Percentiles rank a stretch among this genome's conserved stretches.
phyloP scores from a whole-genome alignment of 139 green algal genomes.

The Zygnema cylindricum region DNA sequence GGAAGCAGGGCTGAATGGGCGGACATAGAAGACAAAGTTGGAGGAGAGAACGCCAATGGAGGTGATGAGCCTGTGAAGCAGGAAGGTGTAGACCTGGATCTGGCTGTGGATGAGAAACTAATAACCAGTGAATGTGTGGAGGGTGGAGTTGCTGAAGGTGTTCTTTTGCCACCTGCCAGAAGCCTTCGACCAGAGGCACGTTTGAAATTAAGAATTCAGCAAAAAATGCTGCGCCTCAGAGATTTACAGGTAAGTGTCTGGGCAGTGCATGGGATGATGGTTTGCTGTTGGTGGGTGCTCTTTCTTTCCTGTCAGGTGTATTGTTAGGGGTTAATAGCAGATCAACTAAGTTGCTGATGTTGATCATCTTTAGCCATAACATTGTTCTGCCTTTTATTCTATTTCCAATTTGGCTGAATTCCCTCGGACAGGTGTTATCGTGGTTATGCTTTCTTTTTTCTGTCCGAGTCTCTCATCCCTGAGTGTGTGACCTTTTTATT shows the following conservation, averaged over 20 bases:
- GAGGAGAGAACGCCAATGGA: background rate
- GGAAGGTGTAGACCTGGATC: background rate
- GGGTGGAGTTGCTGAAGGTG: background rate
- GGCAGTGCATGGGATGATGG: background rate
- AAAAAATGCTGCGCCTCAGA: conserved; percentile 46
- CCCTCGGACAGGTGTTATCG: background rate
- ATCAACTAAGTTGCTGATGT: background rate
- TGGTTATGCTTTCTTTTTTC: background rate
- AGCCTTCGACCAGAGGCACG: conserved; percentile 3
- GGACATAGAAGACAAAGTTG: background rate
- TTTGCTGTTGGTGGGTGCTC: background rate
- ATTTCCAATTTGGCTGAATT: background rate
- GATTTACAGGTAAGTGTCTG: conserved; percentile 39
- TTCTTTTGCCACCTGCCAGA: background rate
- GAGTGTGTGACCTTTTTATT: background rate
- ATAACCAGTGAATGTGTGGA: no score
- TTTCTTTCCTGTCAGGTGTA: background rate
- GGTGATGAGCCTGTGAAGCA: background rate
- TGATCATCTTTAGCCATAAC: background rate
- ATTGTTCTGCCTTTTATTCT: background rate
- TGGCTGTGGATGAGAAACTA: no score
- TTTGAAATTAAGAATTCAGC: conserved; percentile 30
- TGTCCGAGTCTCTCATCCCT: no score
- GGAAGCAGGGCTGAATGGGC: background rate
- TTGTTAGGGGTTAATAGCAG: background rate